phyloP scores from a whole-genome alignment of 2,329 filamentous ascomycete genomes.

The Venturia aucupariae region DNA sequence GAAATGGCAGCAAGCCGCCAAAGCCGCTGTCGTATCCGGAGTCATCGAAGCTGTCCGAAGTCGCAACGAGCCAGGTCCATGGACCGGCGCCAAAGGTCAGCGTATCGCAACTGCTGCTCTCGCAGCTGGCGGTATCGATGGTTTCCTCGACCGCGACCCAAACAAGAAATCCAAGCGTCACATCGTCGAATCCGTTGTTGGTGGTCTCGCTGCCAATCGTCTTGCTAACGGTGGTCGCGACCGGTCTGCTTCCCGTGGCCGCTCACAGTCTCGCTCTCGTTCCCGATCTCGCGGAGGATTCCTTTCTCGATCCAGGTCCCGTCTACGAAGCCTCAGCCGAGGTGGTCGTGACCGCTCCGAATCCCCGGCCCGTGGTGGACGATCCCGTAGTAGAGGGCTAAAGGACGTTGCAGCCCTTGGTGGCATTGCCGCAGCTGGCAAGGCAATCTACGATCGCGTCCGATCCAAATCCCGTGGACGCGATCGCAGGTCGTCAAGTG shows the following conservation, averaged over 20 bases:
- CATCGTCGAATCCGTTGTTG: conserved; percentile 76
- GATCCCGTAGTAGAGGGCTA: conserved; percentile 22
- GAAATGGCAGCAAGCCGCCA: conserved; percentile 65
- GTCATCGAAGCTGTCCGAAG: conserved; percentile 88
- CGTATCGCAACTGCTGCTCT: conserved; percentile 80
- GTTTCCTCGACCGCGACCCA: conserved; percentile 57
- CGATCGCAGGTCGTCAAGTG: conserved; percentile 34
- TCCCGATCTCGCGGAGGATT: conserved; percentile 46
- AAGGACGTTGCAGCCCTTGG: conserved; percentile 40
- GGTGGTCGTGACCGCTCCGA: conserved; percentile 27
- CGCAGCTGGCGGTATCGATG: conserved; percentile 79
- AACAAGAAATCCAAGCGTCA: conserved; percentile 71
- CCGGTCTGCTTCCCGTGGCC: conserved; percentile 51
- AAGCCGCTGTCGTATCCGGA: conserved; percentile 81
- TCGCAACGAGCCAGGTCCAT: conserved; percentile 78
- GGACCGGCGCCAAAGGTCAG: conserved; percentile 86
- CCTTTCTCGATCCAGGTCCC: conserved; percentile 52
- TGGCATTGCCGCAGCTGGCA: conserved; percentile 41
- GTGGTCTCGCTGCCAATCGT: conserved; percentile 77
- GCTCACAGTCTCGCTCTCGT: conserved; percentile 34
- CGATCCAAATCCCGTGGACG: conserved; percentile 44
- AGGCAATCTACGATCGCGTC: conserved; percentile 45
- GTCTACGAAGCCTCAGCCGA: conserved; percentile 33
- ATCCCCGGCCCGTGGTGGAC: conserved; percentile 30
- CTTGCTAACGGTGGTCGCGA: conserved; percentile 71